Base-by-base conservation (phyloP, 345 rosid species). In the Bruguiera gymnorhiza region DNA sequence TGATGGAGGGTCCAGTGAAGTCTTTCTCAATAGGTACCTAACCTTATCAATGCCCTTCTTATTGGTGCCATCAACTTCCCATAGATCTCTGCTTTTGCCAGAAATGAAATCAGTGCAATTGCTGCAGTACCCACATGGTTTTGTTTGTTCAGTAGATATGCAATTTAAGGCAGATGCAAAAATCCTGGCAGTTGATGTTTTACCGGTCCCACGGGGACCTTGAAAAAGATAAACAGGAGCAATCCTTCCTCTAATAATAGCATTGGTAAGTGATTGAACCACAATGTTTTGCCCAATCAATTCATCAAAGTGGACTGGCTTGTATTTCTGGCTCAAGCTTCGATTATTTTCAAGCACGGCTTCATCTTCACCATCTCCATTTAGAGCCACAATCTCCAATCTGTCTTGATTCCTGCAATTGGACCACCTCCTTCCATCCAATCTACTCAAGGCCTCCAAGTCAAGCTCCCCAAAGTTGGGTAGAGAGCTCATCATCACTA, bases 371-470 rank as follows among this genome's bases (percentile, higher is more conserved):
- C 73, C 80, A 68, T 86, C 95, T 48, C 83, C 87, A 63, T 83
- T 78, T 62, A 83, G 69, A 70, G 89, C 79, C 60, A 81, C 87
- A 77, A 72, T 79, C 75, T 85, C 98, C 56, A 84, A 72, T 63
- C 93, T 90, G 75, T 94, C 98, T 72, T 81, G 93, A 85, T 93
- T 89, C 87, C 93, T 84, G 76, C 88, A 90, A 81, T 88, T 95
- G 52, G 96, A 95, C 99, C 99, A 95, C 70, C 99, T 86, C 83
- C 87, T 80, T 69, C 97, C 99, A 68, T 95, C 99, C 84, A 95
- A 85, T 83, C 99, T 85, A 81, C 99, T 92, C 81, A 88, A 76
- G n/a, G 93, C 99, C 81, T 95, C 99, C 82, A 95, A 82, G 82
- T 91, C 97, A 23, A 92, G 85, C 87, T 95, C 99, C 64, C 92